A percentile compares a stretch with the other conserved stretches of the same genome.
Conservation (phyloP, 169 alveolate species). For the Cryptosporidium andersoni region DNA sequence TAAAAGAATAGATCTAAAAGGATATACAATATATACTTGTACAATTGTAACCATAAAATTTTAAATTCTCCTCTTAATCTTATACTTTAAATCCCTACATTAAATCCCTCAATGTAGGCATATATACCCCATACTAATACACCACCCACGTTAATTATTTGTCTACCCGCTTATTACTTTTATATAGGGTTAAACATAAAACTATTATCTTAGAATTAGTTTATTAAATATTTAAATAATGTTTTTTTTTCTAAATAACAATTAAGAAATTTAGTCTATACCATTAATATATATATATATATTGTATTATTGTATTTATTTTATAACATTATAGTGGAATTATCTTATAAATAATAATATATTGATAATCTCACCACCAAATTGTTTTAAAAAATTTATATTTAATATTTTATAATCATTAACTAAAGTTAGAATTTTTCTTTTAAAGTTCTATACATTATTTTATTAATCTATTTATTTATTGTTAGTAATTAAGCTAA, state of each 20-base stretch:
- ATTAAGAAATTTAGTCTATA: not conserved
- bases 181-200: not conserved
- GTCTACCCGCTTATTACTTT: not conserved
- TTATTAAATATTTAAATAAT: no score
- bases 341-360: no score
- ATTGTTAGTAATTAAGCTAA: no score
- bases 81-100: no score
- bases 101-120: not conserved
- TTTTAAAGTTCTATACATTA: no score
- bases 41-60: not conserved
- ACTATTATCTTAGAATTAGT: no score
- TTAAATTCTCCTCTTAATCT: not conserved
- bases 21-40: not conserved
- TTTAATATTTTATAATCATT: no score
- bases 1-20: not conserved
- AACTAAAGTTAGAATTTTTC: no score
- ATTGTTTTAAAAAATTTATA: no score
- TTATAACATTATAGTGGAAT: not conserved
- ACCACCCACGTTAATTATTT: not conserved
- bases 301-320: not conserved
- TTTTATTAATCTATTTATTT: no score
- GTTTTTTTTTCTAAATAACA: no score
- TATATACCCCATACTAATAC: not conserved
- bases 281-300: not conserved
- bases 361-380: no score